Conservation (phyloP, 2,329 filamentous ascomycete species). For the Fusarium floridanum region DNA sequence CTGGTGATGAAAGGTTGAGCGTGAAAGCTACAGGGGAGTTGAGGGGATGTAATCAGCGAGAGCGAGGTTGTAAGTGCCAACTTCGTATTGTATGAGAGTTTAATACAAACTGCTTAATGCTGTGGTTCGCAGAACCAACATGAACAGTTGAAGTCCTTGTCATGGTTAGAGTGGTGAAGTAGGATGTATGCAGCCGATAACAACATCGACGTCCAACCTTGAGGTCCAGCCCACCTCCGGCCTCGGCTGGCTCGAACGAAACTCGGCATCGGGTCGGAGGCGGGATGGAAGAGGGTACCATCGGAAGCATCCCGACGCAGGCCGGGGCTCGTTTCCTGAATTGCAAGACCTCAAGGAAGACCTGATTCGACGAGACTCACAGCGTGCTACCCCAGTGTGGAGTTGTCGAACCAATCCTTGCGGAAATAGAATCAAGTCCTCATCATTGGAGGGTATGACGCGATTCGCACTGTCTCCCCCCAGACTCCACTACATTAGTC, state of each 20-base stretch:
- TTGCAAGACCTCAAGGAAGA: neutral
- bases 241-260: conserved; percentile 2
- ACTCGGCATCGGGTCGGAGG: neutral
- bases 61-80: neutral
- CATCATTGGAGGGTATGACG: conserved; percentile 45
- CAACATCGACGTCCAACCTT: neutral
- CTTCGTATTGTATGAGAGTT: neutral
- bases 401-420: conserved; percentile 39
- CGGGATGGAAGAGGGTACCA: conserved; percentile 7
- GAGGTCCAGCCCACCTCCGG: conserved; percentile 10
- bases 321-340: neutral
- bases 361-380: neutral
- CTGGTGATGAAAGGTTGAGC: conserved; percentile 40
- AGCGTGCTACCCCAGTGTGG: neutral
- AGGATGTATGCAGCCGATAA: neutral
- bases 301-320: conserved; percentile 17
- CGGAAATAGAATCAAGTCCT: conserved; percentile 27
- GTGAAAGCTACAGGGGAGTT: neutral
- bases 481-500: conserved; percentile 41
- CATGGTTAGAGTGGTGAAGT: neutral
- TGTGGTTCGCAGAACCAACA: neutral
- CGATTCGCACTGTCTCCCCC: conserved; percentile 18
- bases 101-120: neutral
- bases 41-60: neutral
- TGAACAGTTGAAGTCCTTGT: neutral